Conservation (phyloP, 1,284 basidiomycete genomes). For the Spongispora temasekensis region DNA sequence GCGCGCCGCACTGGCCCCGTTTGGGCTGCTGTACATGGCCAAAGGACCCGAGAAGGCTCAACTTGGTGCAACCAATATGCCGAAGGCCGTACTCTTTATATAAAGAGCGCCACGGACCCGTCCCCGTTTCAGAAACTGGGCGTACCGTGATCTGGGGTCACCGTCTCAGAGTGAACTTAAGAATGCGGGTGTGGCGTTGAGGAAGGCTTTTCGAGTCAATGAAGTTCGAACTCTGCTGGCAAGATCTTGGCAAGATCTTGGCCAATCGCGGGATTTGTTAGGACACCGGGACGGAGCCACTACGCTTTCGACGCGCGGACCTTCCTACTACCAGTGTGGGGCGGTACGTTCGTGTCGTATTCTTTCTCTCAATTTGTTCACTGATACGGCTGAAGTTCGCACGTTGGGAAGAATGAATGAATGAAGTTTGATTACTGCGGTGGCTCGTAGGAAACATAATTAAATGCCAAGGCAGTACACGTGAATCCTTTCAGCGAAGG, state of each 20-base stretch:
- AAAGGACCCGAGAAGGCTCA: slow-evolving; percentile 12
- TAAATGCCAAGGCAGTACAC: background rate
- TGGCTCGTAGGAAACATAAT: background rate
- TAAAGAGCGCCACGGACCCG: slow-evolving; percentile 1
- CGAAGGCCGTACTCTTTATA: slow-evolving; percentile 2
- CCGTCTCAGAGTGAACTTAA: background rate
- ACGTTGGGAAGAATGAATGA: slow-evolving; percentile 6
- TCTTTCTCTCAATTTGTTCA: background rate
- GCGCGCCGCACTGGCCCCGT: slow-evolving; percentile 15
- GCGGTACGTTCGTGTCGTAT: slow-evolving; percentile 15
- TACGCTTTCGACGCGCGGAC: background rate
- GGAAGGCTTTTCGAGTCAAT: background rate
- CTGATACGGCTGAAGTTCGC: slow-evolving; percentile 1
- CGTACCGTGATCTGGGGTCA: background rate
- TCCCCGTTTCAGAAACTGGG: slow-evolving; percentile 1
- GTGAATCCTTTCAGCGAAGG: background rate
- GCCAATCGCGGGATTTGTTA: background rate
- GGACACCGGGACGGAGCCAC: slow-evolving; percentile 12
- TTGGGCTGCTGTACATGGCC: background rate
- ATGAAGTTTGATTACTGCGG: slow-evolving; percentile 7
- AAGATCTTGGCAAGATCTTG: slow-evolving; percentile 11
- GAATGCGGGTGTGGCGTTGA: background rate
- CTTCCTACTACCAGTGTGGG: background rate
- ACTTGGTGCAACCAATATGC: background rate
- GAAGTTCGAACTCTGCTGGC: background rate